Conservation (phyloP, 2,329 filamentous ascomycete genomes). For the Allantophomopsis lycopodina region DNA sequence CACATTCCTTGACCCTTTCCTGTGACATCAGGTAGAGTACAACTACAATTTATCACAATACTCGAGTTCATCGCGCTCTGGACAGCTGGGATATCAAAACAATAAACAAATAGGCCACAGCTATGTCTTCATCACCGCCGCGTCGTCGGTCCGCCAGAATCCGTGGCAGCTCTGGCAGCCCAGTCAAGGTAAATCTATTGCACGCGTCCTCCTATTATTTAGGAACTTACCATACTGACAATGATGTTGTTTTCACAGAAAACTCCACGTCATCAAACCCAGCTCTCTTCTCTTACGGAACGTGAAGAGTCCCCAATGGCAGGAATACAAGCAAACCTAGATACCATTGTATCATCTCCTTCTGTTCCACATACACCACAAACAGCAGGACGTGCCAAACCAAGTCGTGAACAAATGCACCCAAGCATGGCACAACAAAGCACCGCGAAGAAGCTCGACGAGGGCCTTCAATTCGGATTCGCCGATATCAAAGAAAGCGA, state of each 20-base stretch:
- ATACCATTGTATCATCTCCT: slow-evolving; percentile 11
- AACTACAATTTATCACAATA: no score
- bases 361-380: slow-evolving; percentile 38
- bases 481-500: slow-evolving; percentile 42
- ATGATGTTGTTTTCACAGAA: neutral
- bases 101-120: no score
- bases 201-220: neutral
- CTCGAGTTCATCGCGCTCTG: neutral
- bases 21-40: no score
- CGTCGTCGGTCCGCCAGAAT: slow-evolving; percentile 18
- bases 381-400: slow-evolving; percentile 51
- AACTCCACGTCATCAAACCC: neutral
- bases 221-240: neutral
- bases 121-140: slow-evolving; percentile 3
- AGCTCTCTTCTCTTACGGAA: slow-evolving; percentile 15
- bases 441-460: slow-evolving; percentile 64
- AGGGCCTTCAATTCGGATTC: slow-evolving; percentile 72
- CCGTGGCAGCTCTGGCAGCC: slow-evolving; percentile 14
- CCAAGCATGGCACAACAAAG: slow-evolving; percentile 67
- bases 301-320: slow-evolving; percentile 13
- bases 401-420: slow-evolving; percentile 75
- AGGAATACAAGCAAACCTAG: slow-evolving; percentile 8
- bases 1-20: no score
- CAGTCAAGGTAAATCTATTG: slow-evolving; percentile 13
- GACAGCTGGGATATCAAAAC: neutral